Percentiles rank a stretch among this genome's conserved stretches.
phyloP scores from a whole-genome alignment of 2,329 filamentous ascomycete species.

The Aspergillus costaricaensis region DNA sequence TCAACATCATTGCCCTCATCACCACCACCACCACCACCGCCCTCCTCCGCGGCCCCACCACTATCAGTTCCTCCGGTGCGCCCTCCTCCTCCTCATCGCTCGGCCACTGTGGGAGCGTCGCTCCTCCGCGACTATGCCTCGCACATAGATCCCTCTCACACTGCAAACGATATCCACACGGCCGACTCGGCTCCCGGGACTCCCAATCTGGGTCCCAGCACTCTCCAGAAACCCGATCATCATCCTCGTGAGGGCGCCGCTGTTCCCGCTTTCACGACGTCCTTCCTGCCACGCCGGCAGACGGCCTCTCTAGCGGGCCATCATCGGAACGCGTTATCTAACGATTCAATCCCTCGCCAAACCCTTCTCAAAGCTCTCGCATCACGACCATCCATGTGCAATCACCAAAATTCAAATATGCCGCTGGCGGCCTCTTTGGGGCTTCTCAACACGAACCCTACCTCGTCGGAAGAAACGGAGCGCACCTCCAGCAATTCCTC shows the following conservation, averaged over 20 bases:
- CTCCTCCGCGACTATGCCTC: slow-evolving; percentile 48
- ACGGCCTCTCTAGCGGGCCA: slow-evolving; percentile 36
- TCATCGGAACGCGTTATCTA: slow-evolving; percentile 57
- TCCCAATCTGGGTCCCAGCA: slow-evolving; percentile 21
- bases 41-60: slow-evolving; percentile 27
- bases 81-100: slow-evolving; percentile 23
- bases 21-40: slow-evolving; percentile 18
- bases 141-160: slow-evolving; percentile 46
- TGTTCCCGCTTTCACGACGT: slow-evolving; percentile 29
- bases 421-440: slow-evolving; percentile 65
- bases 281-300: slow-evolving; percentile 38
- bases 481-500: slow-evolving; percentile 49
- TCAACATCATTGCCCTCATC: slow-evolving; percentile 20
- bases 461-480: slow-evolving; percentile 29
- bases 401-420: slow-evolving; percentile 56
- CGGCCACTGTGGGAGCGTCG: slow-evolving; percentile 38
- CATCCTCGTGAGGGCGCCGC: slow-evolving; percentile 28
- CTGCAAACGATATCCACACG: slow-evolving; percentile 36
- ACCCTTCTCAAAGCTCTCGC: slow-evolving; percentile 81
- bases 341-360: slow-evolving; percentile 72
- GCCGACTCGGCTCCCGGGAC: slow-evolving; percentile 23
- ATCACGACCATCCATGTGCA: slow-evolving; percentile 58
- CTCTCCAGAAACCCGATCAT: slow-evolving; percentile 23
- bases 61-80: slow-evolving; percentile 28
- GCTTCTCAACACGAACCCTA: slow-evolving; percentile 53